Base-by-base conservation (phyloP, 352 stramenopile genomes). In the Phytophthora rubi region DNA sequence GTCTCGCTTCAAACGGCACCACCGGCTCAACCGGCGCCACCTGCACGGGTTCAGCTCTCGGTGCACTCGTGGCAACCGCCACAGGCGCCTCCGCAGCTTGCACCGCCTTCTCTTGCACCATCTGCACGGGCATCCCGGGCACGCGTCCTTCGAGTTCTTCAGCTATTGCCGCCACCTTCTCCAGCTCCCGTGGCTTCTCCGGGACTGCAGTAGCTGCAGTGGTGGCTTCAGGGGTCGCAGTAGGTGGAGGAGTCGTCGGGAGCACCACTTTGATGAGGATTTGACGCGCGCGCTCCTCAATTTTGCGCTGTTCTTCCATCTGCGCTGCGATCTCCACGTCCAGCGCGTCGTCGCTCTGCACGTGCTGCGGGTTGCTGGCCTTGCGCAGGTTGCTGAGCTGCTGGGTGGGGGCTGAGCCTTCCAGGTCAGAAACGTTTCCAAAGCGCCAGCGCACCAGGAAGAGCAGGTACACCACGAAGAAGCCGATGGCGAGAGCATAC, bases 321-420 rank as follows among this genome's bases (percentile, higher is more conserved):
- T 35, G 52, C 15, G 53, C 65, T 3, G 59, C 69, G 21, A 71
- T 71, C 30, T 71, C 59, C 42, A 68, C 68, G 33, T 68, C 57
- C 12, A 75, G n/a, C 5, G 61, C 65, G 8, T 64, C 61, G 13
- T 77, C 65, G 15, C 47, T 63, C n/a, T 68, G 55, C 32, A 56
- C 35, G 4, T 60, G 45, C 28, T 68, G 21, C 0, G 56, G 51
- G 45, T 68, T 60, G 44, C 59, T 77, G 21, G 64, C 59, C 32
- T 77, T 72, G 33, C 70, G 65, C 47, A 80, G 61, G 45, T 77
- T 77, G 45, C 61, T 80, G 61, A 80, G 47, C 65, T 77, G 69
- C 26, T 76, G 42, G 16, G 72, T 76, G 23, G 61, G 54, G 2
- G 61, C 62, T 0, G 49, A 68, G 18, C 62, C 63, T 51, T 70